Evolutionary conservation across 2,329 filamentous ascomycete species (phyloP), one percentile per base, ranked within the genome.

Genomic region (Fusarium xylarioides): DNA sequence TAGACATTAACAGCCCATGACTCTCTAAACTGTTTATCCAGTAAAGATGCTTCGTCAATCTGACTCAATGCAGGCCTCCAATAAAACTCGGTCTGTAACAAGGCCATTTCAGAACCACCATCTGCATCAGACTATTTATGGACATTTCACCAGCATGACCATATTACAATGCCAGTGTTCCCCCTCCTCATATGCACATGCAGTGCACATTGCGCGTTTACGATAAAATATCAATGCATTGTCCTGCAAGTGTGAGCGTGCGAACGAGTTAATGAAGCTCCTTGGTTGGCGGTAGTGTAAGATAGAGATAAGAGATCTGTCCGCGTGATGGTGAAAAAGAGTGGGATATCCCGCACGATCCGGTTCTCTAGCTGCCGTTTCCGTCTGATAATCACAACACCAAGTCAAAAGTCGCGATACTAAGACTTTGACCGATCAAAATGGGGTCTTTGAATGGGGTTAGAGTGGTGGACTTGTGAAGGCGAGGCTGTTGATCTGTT

Each of bases 231-330:
- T 7, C 54, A 15, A 46, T 60, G 57, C 65, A 38, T 28, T 53
- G 57, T 50, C 16, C 35, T 46, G 50, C 65, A 58, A 56, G 32
- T 28, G 30, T 10, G 26, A 55, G 49, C 16, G 38, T 42, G 38
- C 38, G 26, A 56, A 44, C 54, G 52, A 53, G 32, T 34, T 35
- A 66, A 14, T 47, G 42, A 28, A 54, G 50, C 50, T 54, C 50
- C 50, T 4, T 54, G 47, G 50, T 59, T 53, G 28, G 37, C 11
- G 37, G 18, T 10, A 11, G 47, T 16, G 26, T 42, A 32, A 62
- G 65, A 62, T 68, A 68, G 54, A 69, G 66, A 69, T 69, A 69
- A 69, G 66, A 69, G 66, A 69, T 69, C 66, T 56, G 66, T 65
- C 66, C 66, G 66, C 66, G 66, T 69, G 66, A 69, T 70, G 66